Conservation (phyloP, 345 rosid species). For the Eucalyptus virginea region DNA sequence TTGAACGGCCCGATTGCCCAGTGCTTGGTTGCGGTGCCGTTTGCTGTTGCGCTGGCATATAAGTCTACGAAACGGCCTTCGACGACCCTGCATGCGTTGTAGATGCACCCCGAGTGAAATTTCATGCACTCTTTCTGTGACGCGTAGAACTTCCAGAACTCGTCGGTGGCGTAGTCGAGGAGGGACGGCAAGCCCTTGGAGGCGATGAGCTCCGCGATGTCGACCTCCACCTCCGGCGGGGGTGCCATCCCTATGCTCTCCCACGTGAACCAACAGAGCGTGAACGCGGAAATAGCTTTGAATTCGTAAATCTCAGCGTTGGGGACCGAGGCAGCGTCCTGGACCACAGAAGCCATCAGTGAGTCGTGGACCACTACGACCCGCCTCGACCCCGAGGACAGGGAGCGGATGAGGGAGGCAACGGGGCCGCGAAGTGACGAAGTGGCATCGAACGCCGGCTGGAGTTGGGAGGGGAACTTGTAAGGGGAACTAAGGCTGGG, state of each 20-base stretch:
- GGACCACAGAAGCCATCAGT: slow-evolving; percentile 1
- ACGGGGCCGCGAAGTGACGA: not conserved
- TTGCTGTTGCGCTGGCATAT: not conserved
- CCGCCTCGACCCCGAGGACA: not conserved
- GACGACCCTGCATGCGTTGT: not conserved
- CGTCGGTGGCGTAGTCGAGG: slow-evolving; percentile 10
- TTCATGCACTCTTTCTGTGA: not conserved
- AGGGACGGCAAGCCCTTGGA: not conserved
- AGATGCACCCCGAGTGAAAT: not conserved
- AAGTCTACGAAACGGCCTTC: not conserved
- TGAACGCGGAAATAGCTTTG: not conserved
- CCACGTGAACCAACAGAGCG: not conserved
- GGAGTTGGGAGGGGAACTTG: slow-evolving; percentile 8
- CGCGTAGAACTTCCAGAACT: not conserved
- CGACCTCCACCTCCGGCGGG: not conserved
- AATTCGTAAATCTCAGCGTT: slow-evolving; percentile 1
- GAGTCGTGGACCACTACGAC: not conserved
- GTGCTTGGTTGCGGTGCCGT: not conserved
- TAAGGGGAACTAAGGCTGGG: not conserved
- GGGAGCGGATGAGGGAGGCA: not conserved
- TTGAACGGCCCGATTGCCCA: slow-evolving; percentile 11
- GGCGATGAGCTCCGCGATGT: not conserved
- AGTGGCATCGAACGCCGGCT: not conserved
- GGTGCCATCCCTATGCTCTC: not conserved
- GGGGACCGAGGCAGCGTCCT: not conserved